These are phyloP conservation scores for Lepidopterella palustris DNA, from an alignment of 495 filamentous ascomycete species.

Conservation along the genomic window DNA sequence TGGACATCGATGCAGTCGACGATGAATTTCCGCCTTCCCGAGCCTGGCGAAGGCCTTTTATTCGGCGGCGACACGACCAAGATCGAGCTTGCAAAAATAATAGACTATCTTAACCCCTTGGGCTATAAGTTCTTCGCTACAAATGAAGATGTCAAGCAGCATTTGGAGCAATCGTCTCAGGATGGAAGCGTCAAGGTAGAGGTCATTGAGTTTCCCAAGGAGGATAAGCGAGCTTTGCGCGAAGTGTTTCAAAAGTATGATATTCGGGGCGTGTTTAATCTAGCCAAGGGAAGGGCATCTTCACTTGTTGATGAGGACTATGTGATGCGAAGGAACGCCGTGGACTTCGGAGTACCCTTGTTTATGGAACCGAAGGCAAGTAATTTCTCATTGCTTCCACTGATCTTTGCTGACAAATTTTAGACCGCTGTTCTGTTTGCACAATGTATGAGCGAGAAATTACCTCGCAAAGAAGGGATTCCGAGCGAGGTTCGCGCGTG, in stretches of 20 bases:
- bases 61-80: constrained; percentile 76
- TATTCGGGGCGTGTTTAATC: constrained; percentile 92
- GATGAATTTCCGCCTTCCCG: constrained; percentile 97
- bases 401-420: constrained; percentile 20
- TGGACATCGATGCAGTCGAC: constrained; percentile 93
- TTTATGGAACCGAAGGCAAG: constrained; percentile 99
- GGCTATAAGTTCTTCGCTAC: constrained; percentile 92
- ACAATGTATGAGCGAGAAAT: constrained; percentile 90
- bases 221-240: constrained; percentile 88
- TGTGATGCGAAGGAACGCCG: constrained; percentile 95
- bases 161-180: constrained; percentile 67
- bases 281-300: constrained; percentile 76
- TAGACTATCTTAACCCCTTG: constrained; percentile 77
- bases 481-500: constrained; percentile 86
- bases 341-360: constrained; percentile 94
- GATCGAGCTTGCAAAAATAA: constrained; percentile 63
- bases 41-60: constrained; percentile 87
- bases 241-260: constrained; percentile 97
- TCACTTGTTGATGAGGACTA: constrained; percentile 89
- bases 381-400: constrained; percentile 9
- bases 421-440: constrained; percentile 95
- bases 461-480: constrained; percentile 74
- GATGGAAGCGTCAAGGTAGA: constrained; percentile 60
- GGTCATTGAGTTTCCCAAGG: constrained; percentile 94
- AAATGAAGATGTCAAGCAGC: constrained; percentile 68